Conservation (phyloP, 1,139 yeast genomes). For the Candida sojae region DNA sequence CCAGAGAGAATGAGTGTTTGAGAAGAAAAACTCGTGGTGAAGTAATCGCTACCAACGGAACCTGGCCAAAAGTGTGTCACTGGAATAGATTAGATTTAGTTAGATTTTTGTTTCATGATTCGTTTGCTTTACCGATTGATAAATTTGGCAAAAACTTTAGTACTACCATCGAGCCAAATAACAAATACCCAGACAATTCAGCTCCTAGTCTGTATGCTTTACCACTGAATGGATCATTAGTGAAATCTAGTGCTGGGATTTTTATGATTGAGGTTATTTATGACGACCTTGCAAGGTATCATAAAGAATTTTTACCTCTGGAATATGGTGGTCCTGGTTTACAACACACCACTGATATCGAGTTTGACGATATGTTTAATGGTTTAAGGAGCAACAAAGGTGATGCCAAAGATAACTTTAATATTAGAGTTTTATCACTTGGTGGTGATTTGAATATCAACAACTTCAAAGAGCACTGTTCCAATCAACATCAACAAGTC, state of each 20-base stretch:
- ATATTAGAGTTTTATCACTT: constrained; percentile 49
- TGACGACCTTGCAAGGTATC: constrained; percentile 66
- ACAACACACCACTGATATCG: constrained; percentile 50
- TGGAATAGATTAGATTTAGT: constrained; percentile 86
- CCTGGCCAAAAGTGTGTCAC: constrained; percentile 55
- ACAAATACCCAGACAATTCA: constrained; percentile 19
- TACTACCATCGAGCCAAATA: constrained; percentile 26
- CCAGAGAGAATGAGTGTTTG: constrained; percentile 62
- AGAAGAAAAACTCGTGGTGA: constrained; percentile 47
- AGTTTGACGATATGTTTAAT: constrained; percentile 33
- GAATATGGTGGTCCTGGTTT: constrained; percentile 62
- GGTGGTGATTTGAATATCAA: constrained; percentile 39
- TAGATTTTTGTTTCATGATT: constrained; percentile 78
- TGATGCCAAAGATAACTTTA: constrained; percentile 38
- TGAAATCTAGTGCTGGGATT: constrained; percentile 64
- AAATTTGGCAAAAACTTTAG: constrained; percentile 29
- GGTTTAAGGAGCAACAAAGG: constrained; percentile 41
- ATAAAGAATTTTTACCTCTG: constrained; percentile 58
- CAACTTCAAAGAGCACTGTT: constrained; percentile 28
- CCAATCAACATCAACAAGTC: constrained; percentile 14
- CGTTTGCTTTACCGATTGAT: constrained; percentile 74
- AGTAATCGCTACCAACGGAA: constrained; percentile 56
- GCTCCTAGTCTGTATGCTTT: constrained; percentile 29
- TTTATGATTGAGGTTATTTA: constrained; percentile 67
- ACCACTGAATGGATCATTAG: constrained; percentile 41